Evolutionary conservation across 2,329 filamentous ascomycete species (phyloP).

Genomic region (Aspergillus unguis): DNA sequence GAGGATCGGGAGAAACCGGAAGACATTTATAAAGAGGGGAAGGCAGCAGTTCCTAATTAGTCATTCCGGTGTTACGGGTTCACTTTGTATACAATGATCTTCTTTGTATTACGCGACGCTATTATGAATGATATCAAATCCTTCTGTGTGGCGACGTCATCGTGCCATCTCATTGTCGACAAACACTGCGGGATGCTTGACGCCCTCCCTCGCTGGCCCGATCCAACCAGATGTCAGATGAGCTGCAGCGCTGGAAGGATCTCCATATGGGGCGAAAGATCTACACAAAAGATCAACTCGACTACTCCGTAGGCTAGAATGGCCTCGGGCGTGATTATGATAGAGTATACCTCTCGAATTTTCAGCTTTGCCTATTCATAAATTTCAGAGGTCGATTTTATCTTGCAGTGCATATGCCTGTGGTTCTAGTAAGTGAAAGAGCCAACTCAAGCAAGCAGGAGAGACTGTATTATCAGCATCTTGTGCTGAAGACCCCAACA

Average conservation of each 20-base stretch:
- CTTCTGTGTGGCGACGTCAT: slow-evolving; percentile 6
- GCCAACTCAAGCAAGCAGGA: no score
- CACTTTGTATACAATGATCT: background rate
- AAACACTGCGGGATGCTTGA: slow-evolving; percentile 4
- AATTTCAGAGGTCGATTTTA: no score
- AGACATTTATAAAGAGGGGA: background rate
- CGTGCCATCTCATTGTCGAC: background rate
- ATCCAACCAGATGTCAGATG: background rate
- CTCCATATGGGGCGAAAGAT: no score
- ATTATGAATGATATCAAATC: slow-evolving; percentile 2
- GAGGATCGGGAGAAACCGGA: slow-evolving; percentile 6
- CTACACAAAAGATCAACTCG: background rate
- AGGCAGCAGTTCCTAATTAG: slow-evolving; percentile 4
- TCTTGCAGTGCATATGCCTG: no score
- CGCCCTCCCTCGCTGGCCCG: background rate
- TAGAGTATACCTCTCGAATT: no score
- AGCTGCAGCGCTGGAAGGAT: background rate
- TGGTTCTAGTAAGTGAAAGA: no score
- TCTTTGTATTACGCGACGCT: slow-evolving; percentile 1
- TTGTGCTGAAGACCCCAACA: no score
- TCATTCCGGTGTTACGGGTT: slow-evolving; percentile 4
- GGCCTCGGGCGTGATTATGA: no score
- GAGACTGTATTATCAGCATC: no score
- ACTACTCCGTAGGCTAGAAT: background rate
- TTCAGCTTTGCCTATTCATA: no score